These are phyloP conservation scores for Populus pruinosa DNA, from an alignment of 345 rosid species.

Conservation along the genomic window DNA sequence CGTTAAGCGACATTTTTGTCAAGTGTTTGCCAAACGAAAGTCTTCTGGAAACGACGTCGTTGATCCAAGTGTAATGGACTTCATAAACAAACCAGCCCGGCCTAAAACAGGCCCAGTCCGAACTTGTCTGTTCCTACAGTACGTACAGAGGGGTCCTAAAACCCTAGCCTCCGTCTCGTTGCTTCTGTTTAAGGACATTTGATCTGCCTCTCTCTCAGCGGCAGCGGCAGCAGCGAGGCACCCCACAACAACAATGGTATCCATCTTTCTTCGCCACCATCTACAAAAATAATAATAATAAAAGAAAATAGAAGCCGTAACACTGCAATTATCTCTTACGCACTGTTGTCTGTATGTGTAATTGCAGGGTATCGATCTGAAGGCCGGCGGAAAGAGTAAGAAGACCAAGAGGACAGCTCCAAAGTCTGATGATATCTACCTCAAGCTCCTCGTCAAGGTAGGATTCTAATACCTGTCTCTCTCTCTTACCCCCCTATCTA, in stretches of 20 bases:
- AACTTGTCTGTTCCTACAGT: neutral
- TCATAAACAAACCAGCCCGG: neutral
- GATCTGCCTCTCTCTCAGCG: neutral
- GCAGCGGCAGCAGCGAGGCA: neutral
- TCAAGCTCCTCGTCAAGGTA: constrained; percentile 94
- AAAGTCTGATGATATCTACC: constrained; percentile 90
- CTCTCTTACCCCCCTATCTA: neutral
- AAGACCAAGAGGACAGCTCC: constrained; percentile 88
- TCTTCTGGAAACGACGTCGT: neutral
- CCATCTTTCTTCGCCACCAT: neutral
- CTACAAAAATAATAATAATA: neutral
- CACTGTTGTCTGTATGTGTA: neutral
- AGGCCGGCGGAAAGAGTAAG: constrained; percentile 98
- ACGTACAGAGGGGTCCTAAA: constrained; percentile 1
- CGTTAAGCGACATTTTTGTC: neutral
- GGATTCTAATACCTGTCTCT: neutral
- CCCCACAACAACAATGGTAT: constrained; percentile 1
- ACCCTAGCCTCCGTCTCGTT: constrained; percentile 13
- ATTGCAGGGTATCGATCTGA: constrained; percentile 86
- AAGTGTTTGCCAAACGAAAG: neutral
- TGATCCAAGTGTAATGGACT: neutral
- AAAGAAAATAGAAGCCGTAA: neutral
- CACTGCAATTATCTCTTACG: neutral
- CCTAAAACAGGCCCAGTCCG: neutral
- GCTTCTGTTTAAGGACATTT: neutral